These are phyloP conservation scores for Russula sp. DNA, from an alignment of 768 basidiomycete species.

Conservation along the genomic window DNA sequence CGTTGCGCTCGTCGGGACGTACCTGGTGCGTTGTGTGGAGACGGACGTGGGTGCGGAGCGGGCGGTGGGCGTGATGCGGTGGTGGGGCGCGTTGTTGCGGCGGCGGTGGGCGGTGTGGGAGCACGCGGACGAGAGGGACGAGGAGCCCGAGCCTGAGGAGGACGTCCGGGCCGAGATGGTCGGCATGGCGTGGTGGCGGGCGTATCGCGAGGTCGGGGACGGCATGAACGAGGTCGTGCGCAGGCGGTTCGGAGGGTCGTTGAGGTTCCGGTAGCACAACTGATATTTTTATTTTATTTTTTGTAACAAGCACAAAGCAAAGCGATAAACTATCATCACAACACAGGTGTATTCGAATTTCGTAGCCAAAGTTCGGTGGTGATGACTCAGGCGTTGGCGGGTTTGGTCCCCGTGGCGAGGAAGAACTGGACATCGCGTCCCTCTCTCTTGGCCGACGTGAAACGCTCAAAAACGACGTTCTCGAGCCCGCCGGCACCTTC, in stretches of 20 bases:
- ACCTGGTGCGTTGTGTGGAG: slow-evolving; percentile 60
- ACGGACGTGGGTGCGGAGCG: slow-evolving; percentile 66
- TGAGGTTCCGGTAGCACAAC: slow-evolving; percentile 48
- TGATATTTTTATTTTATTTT: too few relatives aligned
- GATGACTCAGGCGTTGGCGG: not conserved
- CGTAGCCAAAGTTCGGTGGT: not conserved
- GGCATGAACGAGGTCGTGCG: slow-evolving; percentile 58
- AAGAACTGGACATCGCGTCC: slow-evolving; percentile 14
- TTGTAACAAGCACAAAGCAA: too few relatives aligned
- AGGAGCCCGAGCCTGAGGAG: slow-evolving; percentile 30
- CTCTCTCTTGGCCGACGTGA: slow-evolving; percentile 3
- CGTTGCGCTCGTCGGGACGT: slow-evolving; percentile 66
- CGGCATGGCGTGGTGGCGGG: slow-evolving; percentile 75
- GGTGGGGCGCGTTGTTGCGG: slow-evolving; percentile 72
- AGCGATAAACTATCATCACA: too few relatives aligned
- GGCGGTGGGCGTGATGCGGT: slow-evolving; percentile 64
- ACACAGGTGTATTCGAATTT: too few relatives aligned
- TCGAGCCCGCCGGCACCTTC: slow-evolving; percentile 48
- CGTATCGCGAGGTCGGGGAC: slow-evolving; percentile 61
- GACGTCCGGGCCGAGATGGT: slow-evolving; percentile 33
- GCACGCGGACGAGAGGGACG: slow-evolving; percentile 25
- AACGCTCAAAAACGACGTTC: slow-evolving; percentile 30
- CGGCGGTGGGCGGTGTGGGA: slow-evolving; percentile 57
- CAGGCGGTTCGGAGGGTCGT: slow-evolving; percentile 63
- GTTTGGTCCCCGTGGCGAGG: slow-evolving; percentile 11